These are phyloP conservation scores for Colletotrichum noveboracense DNA, from an alignment of 2,329 filamentous ascomycete genomes.

Conservation along the genomic window DNA sequence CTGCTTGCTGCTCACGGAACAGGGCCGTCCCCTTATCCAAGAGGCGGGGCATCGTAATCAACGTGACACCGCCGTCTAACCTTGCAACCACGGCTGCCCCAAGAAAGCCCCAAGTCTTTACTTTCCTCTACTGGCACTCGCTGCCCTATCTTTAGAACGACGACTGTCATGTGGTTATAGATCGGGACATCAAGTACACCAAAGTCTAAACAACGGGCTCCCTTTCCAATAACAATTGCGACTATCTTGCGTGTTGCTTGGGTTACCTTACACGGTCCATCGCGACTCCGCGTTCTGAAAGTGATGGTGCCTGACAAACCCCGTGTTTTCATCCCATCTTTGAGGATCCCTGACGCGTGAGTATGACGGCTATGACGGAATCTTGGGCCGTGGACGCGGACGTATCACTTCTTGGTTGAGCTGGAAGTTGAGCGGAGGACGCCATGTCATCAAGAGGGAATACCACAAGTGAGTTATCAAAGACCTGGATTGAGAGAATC, in stretches of 20 bases:
- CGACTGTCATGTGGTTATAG: background rate
- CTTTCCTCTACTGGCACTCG: background rate
- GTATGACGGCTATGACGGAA: background rate
- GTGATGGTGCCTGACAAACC: background rate
- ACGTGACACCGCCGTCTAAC: conserved; percentile 6
- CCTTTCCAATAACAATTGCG: background rate
- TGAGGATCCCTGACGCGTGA: background rate
- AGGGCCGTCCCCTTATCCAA: conserved; percentile 6
- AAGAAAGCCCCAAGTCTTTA: background rate
- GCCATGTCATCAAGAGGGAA: background rate
- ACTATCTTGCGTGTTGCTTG: background rate
- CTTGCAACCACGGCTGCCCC: conserved; percentile 1
- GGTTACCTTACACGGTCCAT: background rate
- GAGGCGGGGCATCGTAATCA: conserved; percentile 9
- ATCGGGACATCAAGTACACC: background rate
- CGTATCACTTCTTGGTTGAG: background rate
- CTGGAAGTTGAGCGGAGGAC: background rate
- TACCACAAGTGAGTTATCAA: conserved; percentile 6
- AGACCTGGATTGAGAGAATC: conserved; percentile 23
- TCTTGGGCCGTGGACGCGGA: background rate
- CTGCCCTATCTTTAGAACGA: conserved; percentile 6
- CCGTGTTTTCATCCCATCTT: background rate
- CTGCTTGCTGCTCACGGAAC: background rate
- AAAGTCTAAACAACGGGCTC: background rate
- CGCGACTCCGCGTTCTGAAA: background rate